Evolutionary conservation across 2,329 filamentous ascomycete genomes (phyloP).

Genomic region (Arthrobotrys iridis): DNA sequence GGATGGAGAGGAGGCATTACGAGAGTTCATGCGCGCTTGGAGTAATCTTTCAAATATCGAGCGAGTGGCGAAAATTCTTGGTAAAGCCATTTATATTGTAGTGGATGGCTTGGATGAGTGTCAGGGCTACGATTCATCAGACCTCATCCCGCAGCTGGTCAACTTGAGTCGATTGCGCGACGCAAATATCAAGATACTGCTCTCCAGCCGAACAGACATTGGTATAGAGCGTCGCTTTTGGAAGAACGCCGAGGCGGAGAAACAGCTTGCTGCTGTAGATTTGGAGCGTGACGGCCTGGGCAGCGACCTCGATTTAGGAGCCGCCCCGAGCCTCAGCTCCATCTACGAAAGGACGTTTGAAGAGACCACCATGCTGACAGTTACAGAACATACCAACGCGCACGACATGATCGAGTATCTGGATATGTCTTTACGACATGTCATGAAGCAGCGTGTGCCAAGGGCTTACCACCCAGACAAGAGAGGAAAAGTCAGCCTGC

Average conservation of each 20-base stretch:
- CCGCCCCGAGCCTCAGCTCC: no score
- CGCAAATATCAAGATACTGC: conserved; percentile 5
- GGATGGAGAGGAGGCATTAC: not conserved
- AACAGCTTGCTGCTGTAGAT: not conserved
- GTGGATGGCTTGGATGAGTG: conserved; percentile 49
- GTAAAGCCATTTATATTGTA: conserved; percentile 28
- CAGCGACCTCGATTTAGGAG: not conserved
- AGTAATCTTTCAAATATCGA: conserved; percentile 12
- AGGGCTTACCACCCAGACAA: not conserved
- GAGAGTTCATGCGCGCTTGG: not conserved
- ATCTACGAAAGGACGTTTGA: not conserved
- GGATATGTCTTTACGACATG: not conserved
- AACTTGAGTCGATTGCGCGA: conserved; percentile 12
- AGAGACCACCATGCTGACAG: conserved; percentile 23
- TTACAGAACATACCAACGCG: conserved; percentile 28
- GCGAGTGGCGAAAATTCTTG: not conserved
- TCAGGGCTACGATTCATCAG: conserved; percentile 16
- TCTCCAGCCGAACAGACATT: conserved; percentile 13
- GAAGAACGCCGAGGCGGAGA: conserved; percentile 7
- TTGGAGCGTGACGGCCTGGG: not conserved
- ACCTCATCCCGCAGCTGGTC: not conserved
- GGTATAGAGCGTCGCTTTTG: not conserved
- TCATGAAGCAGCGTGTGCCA: not conserved
- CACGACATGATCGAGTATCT: conserved; percentile 34
- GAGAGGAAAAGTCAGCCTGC: not conserved